Evolutionary conservation across 2,329 filamentous ascomycete species (phyloP), one percentile per base, ranked within the genome.

Genomic region (Nemania sp.): DNA sequence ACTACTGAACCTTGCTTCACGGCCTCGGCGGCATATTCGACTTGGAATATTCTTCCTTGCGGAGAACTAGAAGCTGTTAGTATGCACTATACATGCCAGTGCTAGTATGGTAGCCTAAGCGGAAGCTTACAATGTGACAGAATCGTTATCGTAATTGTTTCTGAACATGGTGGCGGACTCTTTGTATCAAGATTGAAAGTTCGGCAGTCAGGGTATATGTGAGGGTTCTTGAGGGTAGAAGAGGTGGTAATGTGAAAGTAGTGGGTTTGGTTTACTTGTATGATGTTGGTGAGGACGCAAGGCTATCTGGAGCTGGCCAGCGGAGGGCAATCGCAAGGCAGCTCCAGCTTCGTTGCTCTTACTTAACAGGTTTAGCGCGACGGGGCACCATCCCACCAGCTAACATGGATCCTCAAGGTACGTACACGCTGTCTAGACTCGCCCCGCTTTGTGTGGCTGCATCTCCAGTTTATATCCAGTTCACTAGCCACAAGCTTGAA

Each of bases 141-240:
- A 97, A 84, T 99, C 96, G 90, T 99, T 99, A 86, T 99, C 96
- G 88, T 99, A 99, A 85, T 98, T 98, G 88, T 99, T 99, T 84
- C 96, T 90, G 86, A 99, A 99, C 96, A 99, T 98, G 79, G 79
- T 90, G 87, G 73, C 76, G 35, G 57, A 53, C 26, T 63, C 24
- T 63, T 20, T 27, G 43, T 53, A 32, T 59, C 22, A 61, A 10
- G 20, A 29, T 29, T 26, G 13, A 8, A 24, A 11, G 41, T 47
- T n/a, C 24, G 13, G 45, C 27, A 49, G 54, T 54, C 18, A 45
- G 3, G 62, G 27, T 47, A 4, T 51, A 20, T 43, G 35, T 26
- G 15, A 58, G 60, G 41, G 27, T 8, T 58, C 61, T 53, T 63
- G 51, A 27, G 22, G 43, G 53, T 26, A 55, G 29, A 63, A 47